phyloP scores from a whole-genome alignment of 257 asterid genomes.

The Penstemon barbatus region DNA sequence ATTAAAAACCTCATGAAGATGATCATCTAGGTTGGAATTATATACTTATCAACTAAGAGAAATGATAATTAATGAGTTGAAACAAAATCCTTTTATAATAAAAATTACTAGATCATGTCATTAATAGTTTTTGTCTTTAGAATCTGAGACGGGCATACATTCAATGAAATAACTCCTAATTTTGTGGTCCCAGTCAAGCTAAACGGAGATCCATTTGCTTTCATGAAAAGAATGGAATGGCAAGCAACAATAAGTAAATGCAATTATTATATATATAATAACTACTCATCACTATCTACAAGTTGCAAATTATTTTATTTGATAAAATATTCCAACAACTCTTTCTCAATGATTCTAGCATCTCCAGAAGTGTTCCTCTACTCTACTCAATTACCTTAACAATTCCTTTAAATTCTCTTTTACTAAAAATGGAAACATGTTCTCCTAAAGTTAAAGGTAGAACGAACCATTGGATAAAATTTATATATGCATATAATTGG shows the following conservation, averaged over 20 bases:
- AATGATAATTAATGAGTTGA: too few species aligned
- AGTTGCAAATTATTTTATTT: too few species aligned
- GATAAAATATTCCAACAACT: not conserved
- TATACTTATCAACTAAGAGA: too few species aligned
- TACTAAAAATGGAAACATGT: slow-evolving; percentile 2
- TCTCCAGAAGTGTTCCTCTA: not conserved
- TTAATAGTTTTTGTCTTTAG: not conserved
- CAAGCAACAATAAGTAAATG: not conserved
- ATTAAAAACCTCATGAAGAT: too few species aligned
- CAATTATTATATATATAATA: not conserved
- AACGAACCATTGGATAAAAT: not conserved
- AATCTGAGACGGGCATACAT: not conserved
- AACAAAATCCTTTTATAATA: too few species aligned
- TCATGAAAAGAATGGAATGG: not conserved
- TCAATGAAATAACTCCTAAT: not conserved
- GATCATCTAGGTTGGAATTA: too few species aligned
- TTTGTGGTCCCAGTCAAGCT: not conserved
- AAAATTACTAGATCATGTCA: too few species aligned
- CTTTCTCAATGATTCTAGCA: not conserved
- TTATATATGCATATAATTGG: not conserved
- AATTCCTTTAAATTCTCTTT: not conserved
- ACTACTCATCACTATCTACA: not conserved
- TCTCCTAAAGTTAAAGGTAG: not conserved
- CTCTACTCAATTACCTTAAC: not conserved
- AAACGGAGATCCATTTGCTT: not conserved